Base-by-base conservation (phyloP, 2,329 filamentous ascomycete species). In the Cadophora sp. region DNA sequence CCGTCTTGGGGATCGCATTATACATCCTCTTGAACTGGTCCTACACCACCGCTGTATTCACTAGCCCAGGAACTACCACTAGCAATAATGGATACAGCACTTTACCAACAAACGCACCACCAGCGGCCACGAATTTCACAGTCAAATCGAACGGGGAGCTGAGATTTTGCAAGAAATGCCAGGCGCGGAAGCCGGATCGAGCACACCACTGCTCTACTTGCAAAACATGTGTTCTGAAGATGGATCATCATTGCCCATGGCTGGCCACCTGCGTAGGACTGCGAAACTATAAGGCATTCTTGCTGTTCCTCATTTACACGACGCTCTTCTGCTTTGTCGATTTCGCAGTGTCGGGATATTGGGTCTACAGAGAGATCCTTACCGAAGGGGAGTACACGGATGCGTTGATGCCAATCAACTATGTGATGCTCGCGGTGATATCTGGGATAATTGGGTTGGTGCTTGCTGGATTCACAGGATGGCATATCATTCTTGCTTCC, bases 201-300 rank as follows among this genome's bases (percentile, higher is more conserved):
- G 90, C 95, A 37, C 96, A 99, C 80, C 96, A 99, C 83, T 99
- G 96, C 85, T 97, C 93, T 12, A 97, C 94, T 4, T 99, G 96
- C 81, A 89, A 91, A 73, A 91, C 92, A 76, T 99, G 96, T 79
- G 94, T 99, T 29, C 85, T 99, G 79, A 99, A 99, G 84, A 99
- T 99, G 96, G 96, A 99, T 79, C 96, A 99, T 80, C 96, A 99
- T 82, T 99, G 96, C 79, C 96, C 96, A 19, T 99, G 96, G 96
- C 86, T 99, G 61, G 95, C 96, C 31, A 97, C 93, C 4, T 99
- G 96, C 80, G 92, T 99, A 68, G 96, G 96, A 24, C 83, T 99
- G 72, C 89, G 89, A 77, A 99, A 99, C 81, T 97, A 97, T 85
- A 99, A 99, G 81, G 87, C 94, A 0, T 99, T 99, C 78, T 79